phyloP scores from a whole-genome alignment of 805 yeast genomes.

The Schwanniomyces occidentalis region DNA sequence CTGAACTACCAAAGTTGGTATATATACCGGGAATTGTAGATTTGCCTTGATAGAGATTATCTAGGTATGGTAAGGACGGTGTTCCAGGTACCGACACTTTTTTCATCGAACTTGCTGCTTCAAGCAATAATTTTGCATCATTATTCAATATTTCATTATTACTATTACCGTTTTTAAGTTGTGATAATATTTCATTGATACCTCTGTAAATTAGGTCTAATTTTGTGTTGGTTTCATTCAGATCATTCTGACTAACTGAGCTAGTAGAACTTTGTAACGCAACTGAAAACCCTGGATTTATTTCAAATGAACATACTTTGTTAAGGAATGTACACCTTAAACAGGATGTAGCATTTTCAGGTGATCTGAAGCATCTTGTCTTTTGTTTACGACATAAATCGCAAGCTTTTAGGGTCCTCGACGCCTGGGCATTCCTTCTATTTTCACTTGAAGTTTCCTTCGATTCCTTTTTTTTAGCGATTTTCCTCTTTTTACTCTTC shows the following conservation, averaged over 20 bases:
- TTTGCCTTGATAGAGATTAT: constrained; percentile 1
- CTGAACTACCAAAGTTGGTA: neutral
- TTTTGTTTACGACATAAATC: constrained; percentile 55
- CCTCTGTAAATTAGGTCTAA: constrained; percentile 35
- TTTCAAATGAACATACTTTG: constrained; percentile 52
- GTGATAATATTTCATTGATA: constrained; percentile 31
- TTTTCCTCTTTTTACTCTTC: constrained; percentile 1
- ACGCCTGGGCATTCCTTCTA: constrained; percentile 26
- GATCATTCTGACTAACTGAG: neutral
- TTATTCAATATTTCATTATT: constrained; percentile 8
- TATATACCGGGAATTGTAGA: neutral
- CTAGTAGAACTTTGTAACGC: neutral
- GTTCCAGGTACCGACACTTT: constrained; percentile 10
- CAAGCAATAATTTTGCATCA: constrained; percentile 26
- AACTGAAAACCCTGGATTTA: constrained; percentile 1
- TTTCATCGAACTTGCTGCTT: constrained; percentile 28
- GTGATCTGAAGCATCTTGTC: constrained; percentile 61
- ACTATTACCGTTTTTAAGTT: constrained; percentile 17
- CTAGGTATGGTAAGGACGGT: constrained; percentile 4
- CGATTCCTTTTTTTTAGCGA: neutral
- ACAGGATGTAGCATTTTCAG: constrained; percentile 48
- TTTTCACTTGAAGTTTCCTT: constrained; percentile 7
- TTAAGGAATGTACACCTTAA: constrained; percentile 58
- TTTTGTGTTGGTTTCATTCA: constrained; percentile 16
- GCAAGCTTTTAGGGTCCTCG: constrained; percentile 55